Percentiles rank a stretch among this genome's conserved stretches.
These are phyloP conservation scores for Lablab purpureus DNA, from an alignment of 306 rosid genomes.

Conservation along the genomic window DNA sequence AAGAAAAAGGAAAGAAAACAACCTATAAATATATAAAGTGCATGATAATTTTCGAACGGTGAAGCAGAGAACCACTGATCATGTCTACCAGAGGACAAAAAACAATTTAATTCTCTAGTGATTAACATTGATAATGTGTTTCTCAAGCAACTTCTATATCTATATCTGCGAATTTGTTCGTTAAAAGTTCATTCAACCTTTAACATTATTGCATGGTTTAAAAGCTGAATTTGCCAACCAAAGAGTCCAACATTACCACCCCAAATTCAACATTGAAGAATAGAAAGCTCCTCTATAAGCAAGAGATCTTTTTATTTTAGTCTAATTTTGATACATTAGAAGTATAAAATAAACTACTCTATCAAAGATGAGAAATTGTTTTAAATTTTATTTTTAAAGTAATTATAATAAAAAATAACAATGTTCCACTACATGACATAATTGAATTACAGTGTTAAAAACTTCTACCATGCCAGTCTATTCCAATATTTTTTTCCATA, in stretches of 20 bases:
- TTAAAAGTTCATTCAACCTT: background rate
- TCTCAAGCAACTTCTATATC: background rate
- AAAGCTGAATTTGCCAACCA: background rate
- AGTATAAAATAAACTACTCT: background rate
- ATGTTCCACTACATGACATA: background rate
- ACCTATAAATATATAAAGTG: background rate
- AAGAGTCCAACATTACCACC: background rate
- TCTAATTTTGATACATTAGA: background rate
- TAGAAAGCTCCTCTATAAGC: background rate
- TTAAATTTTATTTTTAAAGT: background rate
- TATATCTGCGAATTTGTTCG: background rate
- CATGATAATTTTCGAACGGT: too few relatives aligned
- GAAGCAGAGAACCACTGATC: background rate
- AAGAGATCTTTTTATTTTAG: background rate
- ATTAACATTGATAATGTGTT: background rate
- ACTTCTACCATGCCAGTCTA: background rate
- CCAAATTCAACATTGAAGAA: constrained; percentile 2
- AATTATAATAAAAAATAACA: background rate
- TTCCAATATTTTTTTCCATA: background rate
- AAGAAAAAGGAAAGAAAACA: background rate
- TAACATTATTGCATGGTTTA: background rate
- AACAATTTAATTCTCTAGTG: background rate
- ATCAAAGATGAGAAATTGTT: background rate
- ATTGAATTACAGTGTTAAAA: background rate
- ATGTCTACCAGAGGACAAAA: background rate